These are phyloP conservation scores for Graphilbum sp. DNA, from an alignment of 2,329 filamentous ascomycete species.

Conservation along the genomic window DNA sequence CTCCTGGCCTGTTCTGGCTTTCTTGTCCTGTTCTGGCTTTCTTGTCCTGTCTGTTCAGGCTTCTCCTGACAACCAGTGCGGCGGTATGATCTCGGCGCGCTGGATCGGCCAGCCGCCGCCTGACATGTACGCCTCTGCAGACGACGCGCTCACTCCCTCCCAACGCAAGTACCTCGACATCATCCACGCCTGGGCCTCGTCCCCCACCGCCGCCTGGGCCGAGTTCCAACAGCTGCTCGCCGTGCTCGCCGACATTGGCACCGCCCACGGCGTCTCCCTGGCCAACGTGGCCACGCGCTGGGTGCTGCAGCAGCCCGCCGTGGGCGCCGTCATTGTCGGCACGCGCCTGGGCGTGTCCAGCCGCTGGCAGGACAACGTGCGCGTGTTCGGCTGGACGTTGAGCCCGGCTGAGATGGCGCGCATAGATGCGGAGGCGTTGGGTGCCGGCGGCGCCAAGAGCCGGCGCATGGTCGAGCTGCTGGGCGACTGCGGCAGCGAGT, in stretches of 20 bases:
- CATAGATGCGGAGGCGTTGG: conserved; percentile 13
- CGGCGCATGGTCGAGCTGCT: conserved; percentile 11
- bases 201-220: conserved; percentile 8
- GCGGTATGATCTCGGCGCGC: conserved; percentile 18
- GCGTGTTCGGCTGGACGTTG: conserved; percentile 12
- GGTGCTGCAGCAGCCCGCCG: conserved; percentile 17
- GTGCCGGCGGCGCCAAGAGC: conserved; percentile 7
- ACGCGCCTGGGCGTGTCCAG: conserved; percentile 15
- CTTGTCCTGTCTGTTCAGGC: too few species aligned
- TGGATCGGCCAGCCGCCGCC: conserved; percentile 17
- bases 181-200: conserved; percentile 14
- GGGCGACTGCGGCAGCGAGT: conserved; percentile 19
- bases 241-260: conserved; percentile 10
- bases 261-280: conserved; percentile 13
- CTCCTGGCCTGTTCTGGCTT: too few species aligned
- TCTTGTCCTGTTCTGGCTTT: too few species aligned
- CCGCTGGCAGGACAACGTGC: conserved; percentile 14
- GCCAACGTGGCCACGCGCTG: conserved; percentile 18
- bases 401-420: conserved; percentile 11
- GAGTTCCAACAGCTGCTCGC: conserved; percentile 16
- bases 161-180: conserved; percentile 20
- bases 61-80: conserved; percentile 13
- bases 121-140: conserved; percentile 15
- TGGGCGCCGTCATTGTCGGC: conserved; percentile 19
- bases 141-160: conserved; percentile 16